These are phyloP conservation scores for Diversispora epigaea DNA, from an alignment of 192 early-diverging fungal genomes.

Conservation along the genomic window DNA sequence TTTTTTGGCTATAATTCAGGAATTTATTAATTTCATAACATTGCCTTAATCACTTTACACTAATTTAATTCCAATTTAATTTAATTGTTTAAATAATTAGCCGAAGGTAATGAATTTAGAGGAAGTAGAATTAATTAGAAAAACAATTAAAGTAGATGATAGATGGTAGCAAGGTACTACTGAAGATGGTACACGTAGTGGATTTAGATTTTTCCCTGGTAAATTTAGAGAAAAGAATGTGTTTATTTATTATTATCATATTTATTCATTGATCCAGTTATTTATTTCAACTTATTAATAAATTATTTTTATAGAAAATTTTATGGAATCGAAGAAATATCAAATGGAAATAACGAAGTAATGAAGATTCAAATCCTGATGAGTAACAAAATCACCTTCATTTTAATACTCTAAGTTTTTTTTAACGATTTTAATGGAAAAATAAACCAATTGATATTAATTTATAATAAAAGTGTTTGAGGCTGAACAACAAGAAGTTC, in stretches of 20 bases:
- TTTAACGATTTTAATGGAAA: neutral
- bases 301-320: slow-evolving; percentile 36
- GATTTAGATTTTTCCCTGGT: slow-evolving; percentile 85
- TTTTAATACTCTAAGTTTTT: neutral
- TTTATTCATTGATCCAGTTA: neutral
- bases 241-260: neutral
- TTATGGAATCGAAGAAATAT: slow-evolving; percentile 35
- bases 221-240: slow-evolving; percentile 29
- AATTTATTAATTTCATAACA: too few relatives aligned
- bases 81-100: neutral
- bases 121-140: slow-evolving; percentile 79
- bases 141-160: slow-evolving; percentile 79
- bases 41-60: neutral
- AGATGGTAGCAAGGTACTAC: slow-evolving; percentile 92
- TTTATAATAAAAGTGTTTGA: slow-evolving; percentile 12
- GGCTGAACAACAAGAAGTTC: slow-evolving; percentile 33
- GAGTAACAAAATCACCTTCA: neutral
- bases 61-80: neutral
- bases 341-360: neutral
- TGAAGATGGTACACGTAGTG: slow-evolving; percentile 67
- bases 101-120: slow-evolving; percentile 82
- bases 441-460: neutral
- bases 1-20: too few relatives aligned
- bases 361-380: neutral
- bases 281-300: too few relatives aligned